Evolutionary conservation across 768 basidiomycete species (phyloP).

Genomic region (Xerocomellus dryophilus): DNA sequence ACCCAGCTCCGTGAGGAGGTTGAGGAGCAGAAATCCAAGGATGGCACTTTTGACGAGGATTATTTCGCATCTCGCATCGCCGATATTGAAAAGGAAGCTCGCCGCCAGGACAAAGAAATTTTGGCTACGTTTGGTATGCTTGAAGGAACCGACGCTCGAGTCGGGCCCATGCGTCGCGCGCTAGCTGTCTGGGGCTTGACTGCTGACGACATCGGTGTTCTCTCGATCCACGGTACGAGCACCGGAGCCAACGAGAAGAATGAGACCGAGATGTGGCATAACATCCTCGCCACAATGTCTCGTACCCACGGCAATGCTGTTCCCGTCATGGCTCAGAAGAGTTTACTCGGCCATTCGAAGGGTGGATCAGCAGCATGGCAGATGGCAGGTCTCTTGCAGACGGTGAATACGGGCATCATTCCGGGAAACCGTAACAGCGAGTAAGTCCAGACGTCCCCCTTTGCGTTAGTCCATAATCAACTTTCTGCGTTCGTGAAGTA

Average conservation of each 20-base stretch:
- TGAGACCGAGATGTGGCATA: constrained; percentile 96
- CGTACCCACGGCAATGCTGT: constrained; percentile 96
- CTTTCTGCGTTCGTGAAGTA: constrained; percentile 44
- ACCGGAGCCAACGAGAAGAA: constrained; percentile 94
- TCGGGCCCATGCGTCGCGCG: constrained; percentile 91
- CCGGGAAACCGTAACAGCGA: constrained; percentile 97
- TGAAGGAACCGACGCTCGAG: constrained; percentile 77
- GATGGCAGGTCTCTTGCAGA: constrained; percentile 87
- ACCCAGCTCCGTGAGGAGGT: constrained; percentile 79
- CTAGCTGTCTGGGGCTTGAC: constrained; percentile 95
- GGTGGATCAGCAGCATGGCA: constrained; percentile 99
- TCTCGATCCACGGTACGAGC: constrained; percentile 88
- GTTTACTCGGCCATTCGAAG: constrained; percentile 94
- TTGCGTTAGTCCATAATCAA: neutral
- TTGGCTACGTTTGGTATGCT: constrained; percentile 96
- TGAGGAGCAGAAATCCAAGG: constrained; percentile 53
- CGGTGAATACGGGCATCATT: constrained; percentile 78
- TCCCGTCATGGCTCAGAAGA: constrained; percentile 97
- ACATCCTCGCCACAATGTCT: constrained; percentile 82
- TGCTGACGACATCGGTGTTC: constrained; percentile 87
- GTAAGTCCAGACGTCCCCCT: constrained; percentile 47
- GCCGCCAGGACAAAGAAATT: constrained; percentile 88
- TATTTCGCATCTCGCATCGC: constrained; percentile 76
- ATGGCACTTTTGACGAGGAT: constrained; percentile 53
- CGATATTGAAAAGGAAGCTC: constrained; percentile 87